Base-by-base conservation (phyloP, 305 asterid species). In the Petunia hybrid region DNA sequence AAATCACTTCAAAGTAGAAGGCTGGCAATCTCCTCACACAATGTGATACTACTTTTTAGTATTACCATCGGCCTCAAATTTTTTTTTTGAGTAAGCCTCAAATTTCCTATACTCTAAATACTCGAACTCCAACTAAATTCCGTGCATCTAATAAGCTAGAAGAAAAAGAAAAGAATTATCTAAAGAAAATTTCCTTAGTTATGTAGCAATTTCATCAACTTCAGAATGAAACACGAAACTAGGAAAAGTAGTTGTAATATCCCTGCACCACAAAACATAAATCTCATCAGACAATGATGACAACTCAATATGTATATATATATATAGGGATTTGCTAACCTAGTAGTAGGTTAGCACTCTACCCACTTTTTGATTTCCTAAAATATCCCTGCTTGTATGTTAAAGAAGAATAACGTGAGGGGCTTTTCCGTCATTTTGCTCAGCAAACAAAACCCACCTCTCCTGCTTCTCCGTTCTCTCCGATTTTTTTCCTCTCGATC, bases 211-310 rank as follows among this genome's bases (percentile, higher is more conserved):
- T 64, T 79, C 82, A 79, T 79, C 82, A 48, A 79, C 82, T 64
- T 79, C 82, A 35, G 82, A 79, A 64, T 79, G 82, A 76, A 79
- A 79, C 0, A 79, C 82, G 3, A 79, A 79, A 68, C 82, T 79
- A 46, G 82, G 82, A 64, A 79, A 65, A n/a, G 98, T 91, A 8
- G 98, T 95, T n/a, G 98, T 96, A 76, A 96, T 96, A 82, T 96
- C 98, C 97, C 98, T 92, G 94, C 84, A 45, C 68, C 7, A 76
- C 76, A 76, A 14, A 60, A 76, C 42, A 53, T 0, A 14, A 48
- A 1, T 64, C 62, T 45, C 82, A 31, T 79, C 22, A 79, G 7
- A 46, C n/a, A n/a, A n/a, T n/a, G n/a, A n/a, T n/a, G 76, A 45
- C 0, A 8, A 0, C 61, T n/a, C n/a, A n/a, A n/a, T n/a, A n/a